Percentiles rank a stretch among this genome's conserved stretches.
phyloP scores from a whole-genome alignment of 1,284 basidiomycete species.

The Hymenochaete sp. region DNA sequence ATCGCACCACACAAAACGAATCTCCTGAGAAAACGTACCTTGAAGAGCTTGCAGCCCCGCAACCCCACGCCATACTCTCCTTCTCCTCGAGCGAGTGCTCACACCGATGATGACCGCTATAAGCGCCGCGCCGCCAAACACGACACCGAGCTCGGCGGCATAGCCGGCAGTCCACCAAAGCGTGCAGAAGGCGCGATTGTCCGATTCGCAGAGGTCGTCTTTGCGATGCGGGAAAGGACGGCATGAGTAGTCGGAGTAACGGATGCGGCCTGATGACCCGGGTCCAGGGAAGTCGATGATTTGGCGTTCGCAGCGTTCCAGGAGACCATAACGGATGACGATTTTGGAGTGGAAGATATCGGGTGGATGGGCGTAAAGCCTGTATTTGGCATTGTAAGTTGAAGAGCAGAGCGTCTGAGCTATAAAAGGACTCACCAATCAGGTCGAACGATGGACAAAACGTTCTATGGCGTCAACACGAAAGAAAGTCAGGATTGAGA shows the following conservation, averaged over 20 bases:
- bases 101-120: slow-evolving; percentile 56
- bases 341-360: slow-evolving; percentile 40
- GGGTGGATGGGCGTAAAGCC: slow-evolving; percentile 49
- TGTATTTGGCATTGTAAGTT: slow-evolving; percentile 24
- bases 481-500: neutral
- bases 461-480: slow-evolving; percentile 35
- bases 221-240: slow-evolving; percentile 56
- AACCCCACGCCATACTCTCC: slow-evolving; percentile 65
- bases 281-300: slow-evolving; percentile 41
- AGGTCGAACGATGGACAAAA: slow-evolving; percentile 44
- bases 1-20: no score
- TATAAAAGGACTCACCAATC: slow-evolving; percentile 49
- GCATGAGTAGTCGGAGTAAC: slow-evolving; percentile 51
- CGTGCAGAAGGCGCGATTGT: slow-evolving; percentile 43
- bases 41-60: slow-evolving; percentile 54
- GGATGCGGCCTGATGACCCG: slow-evolving; percentile 34
- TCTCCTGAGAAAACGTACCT: slow-evolving; percentile 32
- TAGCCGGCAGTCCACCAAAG: slow-evolving; percentile 66
- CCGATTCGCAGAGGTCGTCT: slow-evolving; percentile 50
- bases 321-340: slow-evolving; percentile 51
- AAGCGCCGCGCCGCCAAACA: slow-evolving; percentile 52
- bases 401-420: neutral
- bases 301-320: slow-evolving; percentile 46
- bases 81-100: slow-evolving; percentile 59
- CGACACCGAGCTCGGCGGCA: slow-evolving; percentile 49